Base-by-base conservation (phyloP, 2,329 filamentous ascomycete genomes). In the Talaromyces islandicus region DNA sequence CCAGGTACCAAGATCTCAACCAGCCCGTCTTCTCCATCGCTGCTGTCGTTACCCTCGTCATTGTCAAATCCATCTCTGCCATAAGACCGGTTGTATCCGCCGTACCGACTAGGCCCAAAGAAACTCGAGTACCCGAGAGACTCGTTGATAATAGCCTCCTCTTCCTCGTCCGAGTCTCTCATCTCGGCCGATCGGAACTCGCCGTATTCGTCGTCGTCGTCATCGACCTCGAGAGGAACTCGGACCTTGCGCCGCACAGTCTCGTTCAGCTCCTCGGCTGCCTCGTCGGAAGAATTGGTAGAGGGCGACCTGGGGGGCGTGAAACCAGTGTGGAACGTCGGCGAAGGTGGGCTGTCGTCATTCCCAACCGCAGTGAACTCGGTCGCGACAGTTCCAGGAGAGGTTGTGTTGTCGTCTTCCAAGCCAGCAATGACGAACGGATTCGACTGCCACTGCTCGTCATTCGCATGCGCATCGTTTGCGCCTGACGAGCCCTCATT, bases 71-170 rank as follows among this genome's bases (percentile, higher is more conserved):
- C 56, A 29, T 65, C 67, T 11, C 68, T 64, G 46, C 66, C 62
- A 54, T 67, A 70, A 53, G 70, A 67, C 61, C 66, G 67, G 51
- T 64, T 74, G 76, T 56, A 81, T 76, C 69, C 87, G 48, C 68
- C 68, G 59, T 75, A 75, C 56, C 72, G 67, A 12, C 62, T 68
- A 10, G 70, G 63, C 2, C 67, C 85, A 11, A 85, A 83, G 76
- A 88, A 85, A 64, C 85, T 85, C 65, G 88, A 88, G 60, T 89
- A 87, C 14, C 86, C 87, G 74, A 89, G 84, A 66, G 87, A 86
- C 63, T 88, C 85, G 46, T 86, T 84, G 29, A 85, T 75, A 41
- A 77, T 73, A 25, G 74, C 82, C 5, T 85, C 82, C 12, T 83
- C 80, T 38, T 79, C 78, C 14, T 81, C 83, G 35, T 80, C 79